phyloP scores from a whole-genome alignment of 129 eudicot genomes.

The Tagetes erecta region DNA sequence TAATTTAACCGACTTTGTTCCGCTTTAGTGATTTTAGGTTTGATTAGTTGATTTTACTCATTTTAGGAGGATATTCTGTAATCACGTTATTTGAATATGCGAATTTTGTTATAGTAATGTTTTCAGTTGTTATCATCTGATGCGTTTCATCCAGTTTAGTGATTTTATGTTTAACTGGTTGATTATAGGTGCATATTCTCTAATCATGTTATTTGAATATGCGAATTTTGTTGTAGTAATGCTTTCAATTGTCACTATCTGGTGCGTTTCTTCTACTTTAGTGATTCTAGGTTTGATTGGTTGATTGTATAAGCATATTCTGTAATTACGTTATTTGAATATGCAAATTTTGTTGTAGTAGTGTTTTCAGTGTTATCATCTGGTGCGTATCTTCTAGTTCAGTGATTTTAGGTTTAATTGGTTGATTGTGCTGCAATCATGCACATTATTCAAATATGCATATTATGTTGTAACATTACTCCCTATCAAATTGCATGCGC shows the following conservation, averaged over 20 bases:
- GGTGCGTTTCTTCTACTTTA: no score
- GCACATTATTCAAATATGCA: not conserved
- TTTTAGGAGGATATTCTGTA: not conserved
- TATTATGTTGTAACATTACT: not conserved
- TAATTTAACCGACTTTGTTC: slow-evolving; percentile 20
- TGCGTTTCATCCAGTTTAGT: not conserved
- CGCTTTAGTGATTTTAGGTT: not conserved
- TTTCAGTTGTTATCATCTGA: not conserved
- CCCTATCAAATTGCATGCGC: slow-evolving; percentile 17
- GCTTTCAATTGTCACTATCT: slow-evolving; percentile 1
- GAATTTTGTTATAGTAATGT: slow-evolving; percentile 5
- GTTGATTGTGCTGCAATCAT: not conserved
- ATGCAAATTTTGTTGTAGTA: not conserved
- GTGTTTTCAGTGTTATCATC: slow-evolving; percentile 4
- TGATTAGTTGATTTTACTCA: not conserved
- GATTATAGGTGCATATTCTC: not conserved
- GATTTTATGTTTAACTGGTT: slow-evolving; percentile 7
- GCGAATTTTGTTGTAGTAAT: not conserved
- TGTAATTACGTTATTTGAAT: not conserved
- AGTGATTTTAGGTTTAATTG: slow-evolving; percentile 6
- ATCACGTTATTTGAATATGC: not conserved
- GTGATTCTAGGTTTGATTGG: slow-evolving; percentile 4
- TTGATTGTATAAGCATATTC: not conserved
- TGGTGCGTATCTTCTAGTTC: no score
- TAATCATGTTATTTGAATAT: slow-evolving; percentile 1